Evolutionary conservation across 306 rosid genomes (phyloP), one percentile per base, ranked within the genome.

Genomic region (Heteromeles arbutifolia): DNA sequence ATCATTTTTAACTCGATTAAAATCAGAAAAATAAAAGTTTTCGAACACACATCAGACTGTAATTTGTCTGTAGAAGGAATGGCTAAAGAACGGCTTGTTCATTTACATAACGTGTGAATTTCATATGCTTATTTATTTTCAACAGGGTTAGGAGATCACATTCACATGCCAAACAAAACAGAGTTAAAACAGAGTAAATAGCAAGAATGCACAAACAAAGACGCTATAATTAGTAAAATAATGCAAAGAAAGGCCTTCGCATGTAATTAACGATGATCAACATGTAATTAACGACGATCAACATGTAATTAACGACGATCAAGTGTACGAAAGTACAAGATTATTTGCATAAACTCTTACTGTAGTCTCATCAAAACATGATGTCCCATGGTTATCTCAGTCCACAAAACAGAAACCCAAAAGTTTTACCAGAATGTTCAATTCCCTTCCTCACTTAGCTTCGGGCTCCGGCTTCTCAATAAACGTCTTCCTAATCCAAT

Each of bases 401-500:
- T 32, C 65, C 53, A 73, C 14, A 11, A 67, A 72, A 69, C 29
- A 25, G 61, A 25, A 48, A 61, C 48, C 72, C 43, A 85, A 79
- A 73, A 75, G 79, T 78, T 67, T 17, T 65, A 79, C 61, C 44
- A 66, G 15, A 70, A 64, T 15, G 69, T 79, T 77, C 66, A 76
- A 24, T 18, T 64, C 73, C 59, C 72, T 48, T 41, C 62, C 54
- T 89, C 87, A 89, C 73, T 85, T 78, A 66, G 67, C 79, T 77
- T 90, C 94, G 1, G 87, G 84, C 68, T 84, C 85, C 31, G 80
- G 92, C 85, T 92, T 91, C 89, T 91, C 91, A 4, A 91, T 84
- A 79, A 88, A 82, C 52, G 94, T 88, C 98, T 72, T 88, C 90
- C 48, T 93, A 71, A 93, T 69, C 90, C 89, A 93, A 70, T 80